Percentiles rank a stretch among this genome's conserved stretches.
Conservation (phyloP, 768 basidiomycete genomes). For the Lentinula lateritia region DNA sequence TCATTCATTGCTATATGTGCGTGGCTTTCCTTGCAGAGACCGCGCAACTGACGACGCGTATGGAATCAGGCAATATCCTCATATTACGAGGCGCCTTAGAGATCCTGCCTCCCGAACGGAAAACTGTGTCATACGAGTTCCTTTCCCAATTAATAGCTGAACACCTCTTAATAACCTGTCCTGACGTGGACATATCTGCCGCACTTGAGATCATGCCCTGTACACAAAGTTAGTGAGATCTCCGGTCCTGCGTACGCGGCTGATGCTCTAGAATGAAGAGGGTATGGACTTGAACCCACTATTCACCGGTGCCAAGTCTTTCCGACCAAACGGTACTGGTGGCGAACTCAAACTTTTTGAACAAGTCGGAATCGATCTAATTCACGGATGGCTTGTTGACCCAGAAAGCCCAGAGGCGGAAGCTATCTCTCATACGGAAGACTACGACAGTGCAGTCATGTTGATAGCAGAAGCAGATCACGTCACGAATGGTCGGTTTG, state of each 20-base stretch:
- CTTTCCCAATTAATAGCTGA: constrained; percentile 82
- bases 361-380: constrained; percentile 74
- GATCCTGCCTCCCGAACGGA: constrained; percentile 61
- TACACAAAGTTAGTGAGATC: constrained; percentile 58
- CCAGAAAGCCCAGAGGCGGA: constrained; percentile 54
- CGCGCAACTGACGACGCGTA: constrained; percentile 6
- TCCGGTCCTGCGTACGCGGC: not conserved
- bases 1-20: constrained; percentile 88
- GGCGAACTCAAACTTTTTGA: constrained; percentile 84
- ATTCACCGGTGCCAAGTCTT: constrained; percentile 66
- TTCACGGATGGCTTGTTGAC: constrained; percentile 89
- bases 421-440: constrained; percentile 45
- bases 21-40: constrained; percentile 12
- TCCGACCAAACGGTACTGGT: constrained; percentile 57
- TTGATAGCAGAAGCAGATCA: constrained; percentile 79
- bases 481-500: constrained; percentile 56
- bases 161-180: constrained; percentile 59
- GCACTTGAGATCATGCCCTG: constrained; percentile 73
- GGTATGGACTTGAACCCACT: constrained; percentile 88
- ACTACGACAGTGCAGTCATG: constrained; percentile 73
- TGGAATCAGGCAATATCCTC: constrained; percentile 70
- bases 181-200: constrained; percentile 59
- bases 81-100: constrained; percentile 79
- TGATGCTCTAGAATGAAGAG: constrained; percentile 32
- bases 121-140: constrained; percentile 76